Evolutionary conservation across 805 yeast species (phyloP).

Genomic region (Kodamaea jinghongensis): DNA sequence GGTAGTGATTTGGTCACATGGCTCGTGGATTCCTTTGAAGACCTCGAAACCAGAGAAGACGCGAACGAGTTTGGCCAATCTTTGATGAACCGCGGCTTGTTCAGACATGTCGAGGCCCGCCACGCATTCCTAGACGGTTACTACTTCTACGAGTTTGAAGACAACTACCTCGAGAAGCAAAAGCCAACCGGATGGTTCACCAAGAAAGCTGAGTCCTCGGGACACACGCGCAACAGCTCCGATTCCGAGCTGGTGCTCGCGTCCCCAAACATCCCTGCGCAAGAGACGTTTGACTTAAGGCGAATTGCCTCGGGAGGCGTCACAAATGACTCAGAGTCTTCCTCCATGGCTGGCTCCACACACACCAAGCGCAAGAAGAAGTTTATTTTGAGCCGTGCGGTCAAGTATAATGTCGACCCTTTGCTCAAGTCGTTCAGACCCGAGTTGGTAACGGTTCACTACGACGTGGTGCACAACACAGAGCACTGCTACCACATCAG

Average conservation of each 20-base stretch:
- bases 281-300: conserved; percentile 20
- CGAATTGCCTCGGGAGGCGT: conserved; percentile 16
- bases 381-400: conserved; percentile 63
- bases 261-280: conserved; percentile 23
- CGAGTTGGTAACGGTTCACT: conserved; percentile 79
- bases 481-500: conserved; percentile 91
- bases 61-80: conserved; percentile 79
- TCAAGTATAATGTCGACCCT: conserved; percentile 76
- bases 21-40: conserved; percentile 75
- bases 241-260: conserved; percentile 25
- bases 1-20: conserved; percentile 87
- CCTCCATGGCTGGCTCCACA: conserved; percentile 26
- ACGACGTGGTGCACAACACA: conserved; percentile 90
- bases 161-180: conserved; percentile 45
- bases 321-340: conserved; percentile 13
- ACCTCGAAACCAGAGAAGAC: conserved; percentile 76
- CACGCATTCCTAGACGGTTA: conserved; percentile 92
- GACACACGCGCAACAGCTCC: conserved; percentile 23
- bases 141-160: conserved; percentile 74
- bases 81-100: conserved; percentile 67
- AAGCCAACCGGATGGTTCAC: conserved; percentile 8
- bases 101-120: conserved; percentile 77
- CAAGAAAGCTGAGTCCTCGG: conserved; percentile 4
- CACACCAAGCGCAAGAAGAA: conserved; percentile 24
- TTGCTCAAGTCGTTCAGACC: conserved; percentile 66